Percentiles rank a stretch among this genome's conserved stretches.
These are phyloP conservation scores for Dalbergia cochinchinensis DNA, from an alignment of 306 rosid genomes.

Conservation along the genomic window DNA sequence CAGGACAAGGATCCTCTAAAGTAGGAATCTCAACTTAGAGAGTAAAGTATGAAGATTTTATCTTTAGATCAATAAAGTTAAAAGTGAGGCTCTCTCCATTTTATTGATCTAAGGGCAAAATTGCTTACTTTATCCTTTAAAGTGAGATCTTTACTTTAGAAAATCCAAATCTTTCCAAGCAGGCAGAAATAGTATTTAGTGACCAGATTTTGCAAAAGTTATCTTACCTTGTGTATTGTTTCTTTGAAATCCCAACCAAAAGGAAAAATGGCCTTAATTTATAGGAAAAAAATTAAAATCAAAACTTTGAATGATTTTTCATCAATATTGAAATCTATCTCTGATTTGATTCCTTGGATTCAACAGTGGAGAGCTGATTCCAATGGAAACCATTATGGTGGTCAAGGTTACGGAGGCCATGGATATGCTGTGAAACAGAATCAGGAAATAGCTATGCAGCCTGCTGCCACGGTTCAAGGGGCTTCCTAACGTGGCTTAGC, in stretches of 20 bases:
- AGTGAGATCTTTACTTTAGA: too few species aligned
- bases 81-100: too few species aligned
- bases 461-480: conserved; percentile 76
- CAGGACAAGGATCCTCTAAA: background rate
- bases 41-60: too few species aligned
- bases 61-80: too few species aligned
- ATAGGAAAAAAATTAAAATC: conserved; percentile 4
- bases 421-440: conserved; percentile 71
- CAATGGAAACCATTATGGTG: conserved; percentile 71
- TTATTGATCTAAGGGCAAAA: too few species aligned
- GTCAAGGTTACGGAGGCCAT: conserved; percentile 68
- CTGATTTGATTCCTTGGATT: conserved; percentile 42
- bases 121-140: too few species aligned
- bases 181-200: background rate
- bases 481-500: conserved; percentile 59
- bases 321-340: conserved; percentile 15
- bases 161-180: background rate
- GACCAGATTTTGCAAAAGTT: conserved; percentile 19
- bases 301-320: background rate
- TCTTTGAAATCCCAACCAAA: conserved; percentile 17
- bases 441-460: conserved; percentile 71
- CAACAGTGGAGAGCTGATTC: conserved; percentile 88
- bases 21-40: too few species aligned
- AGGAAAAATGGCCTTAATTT: background rate
- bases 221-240: background rate